Base-by-base conservation (phyloP, 176 grass and related monocot species). In the bread wheat (Triticum aestivum) region DNA sequence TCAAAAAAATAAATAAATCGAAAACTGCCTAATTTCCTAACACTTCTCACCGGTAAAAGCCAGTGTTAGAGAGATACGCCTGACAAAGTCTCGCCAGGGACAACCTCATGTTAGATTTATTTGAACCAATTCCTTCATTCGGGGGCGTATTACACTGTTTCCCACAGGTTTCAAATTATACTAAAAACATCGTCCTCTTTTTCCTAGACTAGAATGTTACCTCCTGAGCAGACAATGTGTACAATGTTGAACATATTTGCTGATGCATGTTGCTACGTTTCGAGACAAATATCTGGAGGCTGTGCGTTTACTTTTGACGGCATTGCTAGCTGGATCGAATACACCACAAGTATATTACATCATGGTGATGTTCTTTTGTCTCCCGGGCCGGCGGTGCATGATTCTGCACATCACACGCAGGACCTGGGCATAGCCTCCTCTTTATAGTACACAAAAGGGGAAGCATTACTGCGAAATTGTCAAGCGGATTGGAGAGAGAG, bases 361-460 rank as follows among this genome's bases (percentile, higher is more conserved):
- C 69, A 91, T 86, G 67, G 68, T 67, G 85, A 67, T 91, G 89
- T 79, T 68, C 80, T 38, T 69, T 80, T 91, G 89, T 84, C 85
- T 84, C 89, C 69, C 81, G 42, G 62, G 24, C 17, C 59, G 81
- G 62, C 41, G 58, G 54, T 72, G 87, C 66, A 83, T 83, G 70
- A 62, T 37, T 75, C 82, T 45, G 51, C 81, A 70, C 47, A 30
- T 33, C 65, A 69, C 18, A 54, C 4, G 66, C 65, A 59, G 47
- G 49, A 26, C 37, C 26, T 5, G 52, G 65, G 52, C 17, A 21
- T 32, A 58, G 14, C 51, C 67, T 33, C 47, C 76, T 88, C 39
- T 74, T 87, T 63, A 58, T 35, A 23, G 24, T 32, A 33, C 75
- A 75, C 34, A 69, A 38, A 83, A 73, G 49, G 67, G 62, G 76